Evolutionary conservation across 2,329 filamentous ascomycete species (phyloP).

Genomic region (Aspergillus neoniger): DNA sequence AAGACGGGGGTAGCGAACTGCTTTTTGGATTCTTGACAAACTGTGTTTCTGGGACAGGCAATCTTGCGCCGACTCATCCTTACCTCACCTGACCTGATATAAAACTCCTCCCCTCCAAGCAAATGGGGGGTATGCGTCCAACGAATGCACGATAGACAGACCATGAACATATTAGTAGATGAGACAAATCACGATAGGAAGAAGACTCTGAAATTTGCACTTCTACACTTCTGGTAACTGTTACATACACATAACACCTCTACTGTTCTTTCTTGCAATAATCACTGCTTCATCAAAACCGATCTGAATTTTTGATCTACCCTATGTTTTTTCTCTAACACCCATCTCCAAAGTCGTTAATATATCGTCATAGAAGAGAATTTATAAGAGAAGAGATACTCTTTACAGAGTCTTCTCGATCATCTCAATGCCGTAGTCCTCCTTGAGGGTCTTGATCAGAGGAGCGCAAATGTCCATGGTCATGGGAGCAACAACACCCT

Average conservation of each 20-base stretch:
- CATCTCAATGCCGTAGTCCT: constrained; percentile 71
- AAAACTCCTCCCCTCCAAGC: constrained; percentile 4
- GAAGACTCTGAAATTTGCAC: neutral
- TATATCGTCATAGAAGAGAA: constrained; percentile 2
- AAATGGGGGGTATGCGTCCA: constrained; percentile 17
- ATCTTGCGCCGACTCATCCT: constrained; percentile 7
- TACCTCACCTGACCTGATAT: constrained; percentile 11
- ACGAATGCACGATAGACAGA: constrained; percentile 29
- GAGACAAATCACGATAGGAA: neutral
- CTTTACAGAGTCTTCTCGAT: constrained; percentile 63
- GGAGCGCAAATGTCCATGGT: constrained; percentile 69
- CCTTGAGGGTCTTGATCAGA: constrained; percentile 74
- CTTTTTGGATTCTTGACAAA: constrained; percentile 8
- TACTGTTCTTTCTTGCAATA: neutral
- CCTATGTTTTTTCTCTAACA: neutral
- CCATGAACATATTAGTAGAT: constrained; percentile 12
- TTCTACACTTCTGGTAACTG: neutral
- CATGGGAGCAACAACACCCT: constrained; percentile 76
- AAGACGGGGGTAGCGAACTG: constrained; percentile 15
- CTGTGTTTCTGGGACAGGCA: constrained; percentile 11
- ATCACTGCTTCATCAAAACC: neutral
- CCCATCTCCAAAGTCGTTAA: constrained; percentile 1
- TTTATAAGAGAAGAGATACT: neutral
- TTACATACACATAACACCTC: neutral
- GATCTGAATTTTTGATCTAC: neutral